These are phyloP conservation scores for Styphnolobium japonicum DNA, from an alignment of 306 rosid genomes.

Conservation along the genomic window DNA sequence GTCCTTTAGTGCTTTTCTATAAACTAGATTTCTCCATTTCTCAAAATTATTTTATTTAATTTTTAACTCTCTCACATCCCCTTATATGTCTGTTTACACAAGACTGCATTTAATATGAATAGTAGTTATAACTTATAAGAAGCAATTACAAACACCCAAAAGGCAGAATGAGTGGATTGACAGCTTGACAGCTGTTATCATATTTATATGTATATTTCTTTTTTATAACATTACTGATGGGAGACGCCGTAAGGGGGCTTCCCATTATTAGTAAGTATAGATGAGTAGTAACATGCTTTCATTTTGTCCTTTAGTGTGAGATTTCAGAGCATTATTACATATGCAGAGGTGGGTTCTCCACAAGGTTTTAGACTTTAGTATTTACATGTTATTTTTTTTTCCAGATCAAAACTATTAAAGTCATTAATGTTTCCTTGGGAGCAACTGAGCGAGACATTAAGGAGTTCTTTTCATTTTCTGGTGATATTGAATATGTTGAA, in stretches of 20 bases:
- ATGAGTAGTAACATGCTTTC: constrained; percentile 13
- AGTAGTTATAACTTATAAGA: constrained; percentile 1
- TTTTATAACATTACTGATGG: not conserved
- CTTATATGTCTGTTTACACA: not conserved
- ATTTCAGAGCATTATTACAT: constrained; percentile 4
- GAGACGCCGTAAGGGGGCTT: not conserved
- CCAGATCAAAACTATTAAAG: constrained; percentile 74
- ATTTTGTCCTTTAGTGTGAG: not conserved
- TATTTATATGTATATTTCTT: too few species aligned
- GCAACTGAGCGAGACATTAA: constrained; percentile 85
- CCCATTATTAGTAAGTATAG: not conserved
- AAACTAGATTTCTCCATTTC: not conserved
- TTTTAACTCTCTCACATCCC: not conserved
- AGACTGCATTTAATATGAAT: not conserved
- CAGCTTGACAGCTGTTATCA: too few species aligned
- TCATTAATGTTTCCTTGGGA: constrained; percentile 83
- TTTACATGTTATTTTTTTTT: constrained; percentile 17
- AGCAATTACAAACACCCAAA: not conserved
- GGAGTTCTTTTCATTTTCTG: constrained; percentile 96
- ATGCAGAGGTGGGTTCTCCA: constrained; percentile 20
- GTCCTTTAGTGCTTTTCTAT: not conserved
- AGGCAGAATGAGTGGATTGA: too few species aligned
- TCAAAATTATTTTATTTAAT: not conserved
- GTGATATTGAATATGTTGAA: constrained; percentile 86
- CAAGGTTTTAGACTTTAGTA: constrained; percentile 1